phyloP scores from a whole-genome alignment of 768 basidiomycete genomes.

The Termitomyces sp. region DNA sequence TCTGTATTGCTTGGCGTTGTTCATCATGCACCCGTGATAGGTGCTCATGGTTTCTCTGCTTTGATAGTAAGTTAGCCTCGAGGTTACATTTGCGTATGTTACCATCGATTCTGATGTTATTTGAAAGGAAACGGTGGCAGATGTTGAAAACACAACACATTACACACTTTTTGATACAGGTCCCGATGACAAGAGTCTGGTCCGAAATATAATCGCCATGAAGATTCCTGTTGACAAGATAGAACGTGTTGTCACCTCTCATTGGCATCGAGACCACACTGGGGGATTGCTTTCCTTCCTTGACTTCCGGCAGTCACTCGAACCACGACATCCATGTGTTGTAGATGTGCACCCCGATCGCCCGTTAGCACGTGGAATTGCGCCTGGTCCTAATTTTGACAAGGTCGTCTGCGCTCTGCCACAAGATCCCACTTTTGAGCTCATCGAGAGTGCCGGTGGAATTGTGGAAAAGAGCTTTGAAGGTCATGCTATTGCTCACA shows the following conservation, averaged over 20 bases:
- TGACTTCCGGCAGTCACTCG: constrained; percentile 30
- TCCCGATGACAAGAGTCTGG: constrained; percentile 70
- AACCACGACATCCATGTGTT: constrained; percentile 29
- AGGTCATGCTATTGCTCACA: constrained; percentile 63
- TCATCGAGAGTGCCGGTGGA: constrained; percentile 55
- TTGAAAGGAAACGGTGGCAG: constrained; percentile 52
- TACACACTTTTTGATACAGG: constrained; percentile 82
- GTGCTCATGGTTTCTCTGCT: constrained; percentile 83
- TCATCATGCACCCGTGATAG: constrained; percentile 17
- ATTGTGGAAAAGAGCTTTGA: constrained; percentile 49
- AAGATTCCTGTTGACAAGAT: constrained; percentile 49
- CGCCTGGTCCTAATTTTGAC: constrained; percentile 55
- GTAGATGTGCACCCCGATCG: constrained; percentile 79
- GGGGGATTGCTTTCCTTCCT: constrained; percentile 71
- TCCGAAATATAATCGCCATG: constrained; percentile 67
- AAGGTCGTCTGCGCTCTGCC: constrained; percentile 59
- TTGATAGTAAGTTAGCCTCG: constrained; percentile 49
- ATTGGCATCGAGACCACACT: constrained; percentile 79
- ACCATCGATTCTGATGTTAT: background rate
- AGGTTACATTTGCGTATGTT: background rate
- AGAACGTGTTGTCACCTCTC: constrained; percentile 64
- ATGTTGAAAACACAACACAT: constrained; percentile 35
- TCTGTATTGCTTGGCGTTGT: background rate
- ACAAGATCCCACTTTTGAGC: constrained; percentile 67
- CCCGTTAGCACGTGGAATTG: constrained; percentile 71